Evolutionary conservation across 164 flowering plant species (phyloP), one percentile per base, ranked within the genome.

Genomic region (Kalanchoe fedtschenkoi): DNA sequence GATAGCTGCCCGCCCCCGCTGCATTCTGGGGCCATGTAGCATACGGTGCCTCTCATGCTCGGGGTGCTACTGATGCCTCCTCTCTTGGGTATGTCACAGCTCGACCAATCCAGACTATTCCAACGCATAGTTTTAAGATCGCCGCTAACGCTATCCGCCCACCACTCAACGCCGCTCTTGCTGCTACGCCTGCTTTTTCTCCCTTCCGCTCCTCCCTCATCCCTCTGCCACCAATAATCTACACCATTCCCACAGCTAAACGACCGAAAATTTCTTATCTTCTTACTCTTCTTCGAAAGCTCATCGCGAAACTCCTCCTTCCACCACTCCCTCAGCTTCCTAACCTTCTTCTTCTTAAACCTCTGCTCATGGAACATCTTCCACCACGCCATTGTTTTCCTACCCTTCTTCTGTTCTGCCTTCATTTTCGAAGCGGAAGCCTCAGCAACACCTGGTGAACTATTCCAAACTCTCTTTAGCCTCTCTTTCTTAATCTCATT

Each of bases 21-120:
- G 62, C 81, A 90, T 56, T 93, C 99, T 0, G 97, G 99, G 37
- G 99, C 97, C 62, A 88, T 80, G 64, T 90, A 90, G 70, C 99
- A 93, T 16, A 93, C 91, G 1, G 99, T 93, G 43, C 99, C 97
- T 72, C 99, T 81, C 97, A 93, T 93, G 60, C 99, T 93, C 0
- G 97, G 96, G 0, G 97, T 93, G 62, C 97, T 93, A 67, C 97
- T 91, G 41, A 90, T 66, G 2, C 91, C 90, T 11, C 98, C 91
- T 66, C 98, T 89, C 68, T 86, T 89, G 17, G 88, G 89, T 17
- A 86, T 78, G 19, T 89, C 96, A 13, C 83, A 80, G 41, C 82
- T 78, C 17, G 70, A 69, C 77, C 80, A 83, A 68, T 91, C 90
- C 51, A 75, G 80, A 61, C 95, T 88, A 67, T 72, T 77, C 30